Evolutionary conservation across 2,329 filamentous ascomycete species (phyloP).

Genomic region (Aspergillus fischeri): DNA sequence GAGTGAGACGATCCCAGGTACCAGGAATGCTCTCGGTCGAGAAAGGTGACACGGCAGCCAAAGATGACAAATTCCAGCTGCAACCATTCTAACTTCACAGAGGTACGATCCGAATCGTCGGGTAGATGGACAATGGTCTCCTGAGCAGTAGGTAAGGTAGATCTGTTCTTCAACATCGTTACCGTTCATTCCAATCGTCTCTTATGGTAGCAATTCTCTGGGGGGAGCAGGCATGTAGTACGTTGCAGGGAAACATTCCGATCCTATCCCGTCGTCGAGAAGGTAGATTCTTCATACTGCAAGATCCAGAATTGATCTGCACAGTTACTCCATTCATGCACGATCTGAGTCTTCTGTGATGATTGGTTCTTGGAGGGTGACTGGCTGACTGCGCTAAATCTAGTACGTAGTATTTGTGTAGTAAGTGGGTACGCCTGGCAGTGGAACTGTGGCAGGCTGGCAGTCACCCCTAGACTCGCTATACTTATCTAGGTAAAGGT

Average conservation of each 20-base stretch:
- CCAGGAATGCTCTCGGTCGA: background rate
- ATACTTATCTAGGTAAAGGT: no score
- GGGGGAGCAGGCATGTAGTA: background rate
- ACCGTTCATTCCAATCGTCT: background rate
- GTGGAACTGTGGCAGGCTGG: no score
- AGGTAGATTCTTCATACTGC: background rate
- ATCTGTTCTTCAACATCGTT: background rate
- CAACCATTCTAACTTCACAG: background rate
- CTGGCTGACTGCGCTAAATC: background rate
- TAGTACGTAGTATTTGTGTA: background rate
- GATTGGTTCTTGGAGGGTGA: background rate
- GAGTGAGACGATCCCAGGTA: background rate
- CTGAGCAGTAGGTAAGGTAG: background rate
- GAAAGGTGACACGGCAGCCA: conserved; percentile 3
- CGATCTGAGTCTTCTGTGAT: conserved; percentile 1
- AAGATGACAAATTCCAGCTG: conserved; percentile 6
- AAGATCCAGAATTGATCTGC: conserved; percentile 8
- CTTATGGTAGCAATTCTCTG: conserved; percentile 1
- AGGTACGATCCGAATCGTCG: background rate
- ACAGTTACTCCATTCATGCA: conserved; percentile 5
- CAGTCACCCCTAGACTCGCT: no score
- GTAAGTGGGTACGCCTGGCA: background rate
- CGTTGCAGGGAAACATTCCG: background rate
- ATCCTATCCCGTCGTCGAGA: background rate
- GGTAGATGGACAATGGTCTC: background rate